phyloP scores from a whole-genome alignment of 805 yeast species.

The Sugiyamaella marilandica region DNA sequence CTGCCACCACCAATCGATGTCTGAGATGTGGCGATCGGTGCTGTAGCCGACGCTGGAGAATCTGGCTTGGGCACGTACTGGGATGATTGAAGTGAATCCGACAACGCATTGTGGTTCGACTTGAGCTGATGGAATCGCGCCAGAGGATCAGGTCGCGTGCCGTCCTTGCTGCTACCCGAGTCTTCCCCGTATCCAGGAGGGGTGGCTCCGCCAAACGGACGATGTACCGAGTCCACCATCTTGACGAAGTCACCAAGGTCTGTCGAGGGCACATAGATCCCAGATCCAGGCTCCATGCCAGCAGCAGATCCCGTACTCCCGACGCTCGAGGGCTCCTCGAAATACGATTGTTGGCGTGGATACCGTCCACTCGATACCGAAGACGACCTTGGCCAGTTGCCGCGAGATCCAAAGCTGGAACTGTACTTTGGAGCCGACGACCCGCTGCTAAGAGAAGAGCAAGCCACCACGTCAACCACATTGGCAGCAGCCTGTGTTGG shows the following conservation, averaged over 20 bases:
- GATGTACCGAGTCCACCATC: conserved; percentile 58
- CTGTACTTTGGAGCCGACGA: conserved; percentile 24
- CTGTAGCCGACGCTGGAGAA: conserved; percentile 5
- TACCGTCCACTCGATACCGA: conserved; percentile 59
- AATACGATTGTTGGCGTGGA: conserved; percentile 43
- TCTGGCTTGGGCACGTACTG: conserved; percentile 11
- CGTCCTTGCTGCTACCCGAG: background rate
- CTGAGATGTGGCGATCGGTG: background rate
- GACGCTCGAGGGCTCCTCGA: conserved; percentile 23
- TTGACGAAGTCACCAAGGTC: conserved; percentile 62
- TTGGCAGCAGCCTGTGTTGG: conserved; percentile 22
- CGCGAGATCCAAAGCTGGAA: conserved; percentile 36
- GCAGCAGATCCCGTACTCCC: conserved; percentile 23
- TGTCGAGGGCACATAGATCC: conserved; percentile 43
- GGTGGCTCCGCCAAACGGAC: conserved; percentile 13
- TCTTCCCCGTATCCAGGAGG: conserved; percentile 1
- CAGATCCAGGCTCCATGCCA: conserved; percentile 35
- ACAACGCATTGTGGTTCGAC: conserved; percentile 30
- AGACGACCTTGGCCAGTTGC: conserved; percentile 23
- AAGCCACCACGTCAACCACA: conserved; percentile 22
- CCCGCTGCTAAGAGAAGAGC: conserved; percentile 30
- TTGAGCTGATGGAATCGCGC: conserved; percentile 33
- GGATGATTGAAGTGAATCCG: conserved; percentile 34
- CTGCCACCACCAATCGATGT: conserved; percentile 8
- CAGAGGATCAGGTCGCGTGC: conserved; percentile 22